phyloP scores from a whole-genome alignment of 2,329 filamentous ascomycete species.

The Beauveria asiatica region DNA sequence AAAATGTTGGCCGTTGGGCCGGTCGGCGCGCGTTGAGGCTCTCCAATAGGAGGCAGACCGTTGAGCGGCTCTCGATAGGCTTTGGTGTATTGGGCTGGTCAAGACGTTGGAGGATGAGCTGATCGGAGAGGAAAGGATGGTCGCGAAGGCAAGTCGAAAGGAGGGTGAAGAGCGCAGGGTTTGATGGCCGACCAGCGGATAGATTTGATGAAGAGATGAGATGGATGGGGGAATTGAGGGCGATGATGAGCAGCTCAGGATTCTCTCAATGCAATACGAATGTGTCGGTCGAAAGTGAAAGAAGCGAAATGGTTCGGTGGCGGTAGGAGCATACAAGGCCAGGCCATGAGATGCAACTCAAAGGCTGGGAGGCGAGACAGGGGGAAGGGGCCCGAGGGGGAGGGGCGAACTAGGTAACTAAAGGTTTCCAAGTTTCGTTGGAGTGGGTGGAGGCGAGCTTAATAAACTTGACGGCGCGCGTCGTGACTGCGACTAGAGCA shows the following conservation, averaged over 20 bases:
- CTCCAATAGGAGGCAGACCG: not conserved
- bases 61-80: not conserved
- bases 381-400: conserved; percentile 9
- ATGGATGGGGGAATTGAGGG: not conserved
- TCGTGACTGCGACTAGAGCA: not conserved
- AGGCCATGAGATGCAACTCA: conserved; percentile 7
- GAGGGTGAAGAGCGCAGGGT: not conserved
- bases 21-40: not conserved
- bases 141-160: not conserved
- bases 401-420: conserved; percentile 5
- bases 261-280: not conserved
- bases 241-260: not conserved
- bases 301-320: conserved; percentile 3
- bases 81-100: not conserved
- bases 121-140: not conserved
- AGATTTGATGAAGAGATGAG: not conserved
- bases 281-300: not conserved
- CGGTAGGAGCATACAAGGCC: conserved; percentile 3
- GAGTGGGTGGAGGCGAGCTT: conserved; percentile 6
- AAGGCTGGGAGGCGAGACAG: conserved; percentile 7
- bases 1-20: conserved; percentile 1
- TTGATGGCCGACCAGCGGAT: not conserved
- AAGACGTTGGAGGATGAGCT: not conserved
- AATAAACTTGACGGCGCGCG: conserved; percentile 2
- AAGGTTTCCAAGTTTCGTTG: conserved; percentile 9